Percentiles rank a stretch among this genome's conserved stretches.
phyloP scores from a whole-genome alignment of 768 basidiomycete species.

The Boletus rubescentipes region DNA sequence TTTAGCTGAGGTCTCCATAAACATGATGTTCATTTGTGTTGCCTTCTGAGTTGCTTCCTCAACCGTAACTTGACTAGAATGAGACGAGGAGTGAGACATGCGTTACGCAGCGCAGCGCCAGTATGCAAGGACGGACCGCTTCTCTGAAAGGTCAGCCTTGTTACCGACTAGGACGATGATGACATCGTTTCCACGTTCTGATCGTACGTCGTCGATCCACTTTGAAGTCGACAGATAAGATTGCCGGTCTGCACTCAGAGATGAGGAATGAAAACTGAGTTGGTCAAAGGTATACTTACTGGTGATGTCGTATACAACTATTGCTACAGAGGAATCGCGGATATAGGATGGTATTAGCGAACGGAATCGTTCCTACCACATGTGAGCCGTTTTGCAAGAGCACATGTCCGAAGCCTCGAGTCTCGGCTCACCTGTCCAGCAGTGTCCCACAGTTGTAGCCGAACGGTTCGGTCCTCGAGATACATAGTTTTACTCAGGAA shows the following conservation, averaged over 20 bases:
- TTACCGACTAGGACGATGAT: constrained; percentile 98
- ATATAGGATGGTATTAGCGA: constrained; percentile 99
- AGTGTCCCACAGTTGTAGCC: constrained; percentile 98
- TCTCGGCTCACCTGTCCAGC: constrained; percentile 74
- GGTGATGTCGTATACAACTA: constrained; percentile 98
- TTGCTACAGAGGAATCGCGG: constrained; percentile 97
- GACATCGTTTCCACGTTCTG: constrained; percentile 95
- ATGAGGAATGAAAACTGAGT: constrained; percentile 3
- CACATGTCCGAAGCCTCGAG: neutral
- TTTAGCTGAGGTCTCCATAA: constrained; percentile 99
- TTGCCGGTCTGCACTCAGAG: constrained; percentile 66
- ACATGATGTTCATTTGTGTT: constrained; percentile 91
- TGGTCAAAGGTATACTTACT: constrained; percentile 53
- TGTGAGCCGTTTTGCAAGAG: constrained; percentile 1
- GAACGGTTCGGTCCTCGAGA: constrained; percentile 95
- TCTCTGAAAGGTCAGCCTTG: constrained; percentile 98
- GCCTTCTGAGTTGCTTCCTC: constrained; percentile 95
- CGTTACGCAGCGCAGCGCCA: neutral
- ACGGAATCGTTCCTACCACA: constrained; percentile 85
- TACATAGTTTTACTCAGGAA: constrained; percentile 99
- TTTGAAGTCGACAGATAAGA: constrained; percentile 99
- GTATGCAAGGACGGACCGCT: constrained; percentile 62
- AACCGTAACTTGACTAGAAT: constrained; percentile 91
- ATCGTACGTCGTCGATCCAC: constrained; percentile 99
- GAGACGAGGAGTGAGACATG: constrained; percentile 10